Percentiles rank a stretch among this genome's conserved stretches.
Conservation (phyloP, 2,329 filamentous ascomycete species). For the Drechslerella stenobrocha region DNA sequence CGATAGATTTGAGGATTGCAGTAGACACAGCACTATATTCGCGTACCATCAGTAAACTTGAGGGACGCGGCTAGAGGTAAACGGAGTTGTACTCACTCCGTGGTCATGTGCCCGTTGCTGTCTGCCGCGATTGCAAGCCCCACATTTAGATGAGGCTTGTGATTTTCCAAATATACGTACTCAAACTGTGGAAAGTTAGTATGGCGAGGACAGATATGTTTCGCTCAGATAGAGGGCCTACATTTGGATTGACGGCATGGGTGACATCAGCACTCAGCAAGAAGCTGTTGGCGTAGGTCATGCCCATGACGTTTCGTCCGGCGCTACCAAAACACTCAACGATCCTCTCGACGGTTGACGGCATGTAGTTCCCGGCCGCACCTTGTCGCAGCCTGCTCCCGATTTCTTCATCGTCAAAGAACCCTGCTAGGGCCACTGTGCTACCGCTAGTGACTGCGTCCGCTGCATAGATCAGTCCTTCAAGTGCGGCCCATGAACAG, state of each 20-base stretch:
- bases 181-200: slow-evolving; percentile 62
- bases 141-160: slow-evolving; percentile 84
- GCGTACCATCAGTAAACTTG: slow-evolving; percentile 5
- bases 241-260: slow-evolving; percentile 89
- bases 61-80: slow-evolving; percentile 1
- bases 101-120: slow-evolving; percentile 94
- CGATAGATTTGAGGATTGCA: slow-evolving; percentile 75
- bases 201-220: background rate
- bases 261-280: slow-evolving; percentile 89
- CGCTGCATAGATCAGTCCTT: slow-evolving; percentile 73
- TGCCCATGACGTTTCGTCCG: slow-evolving; percentile 64
- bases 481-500: slow-evolving; percentile 87
- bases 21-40: slow-evolving; percentile 67
- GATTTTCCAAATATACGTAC: slow-evolving; percentile 76
- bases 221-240: slow-evolving; percentile 14
- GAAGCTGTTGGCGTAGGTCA: slow-evolving; percentile 90
- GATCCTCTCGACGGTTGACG: slow-evolving; percentile 76
- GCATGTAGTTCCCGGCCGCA: slow-evolving; percentile 84
- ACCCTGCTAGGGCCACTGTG: slow-evolving; percentile 85
- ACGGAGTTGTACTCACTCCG: slow-evolving; percentile 60
- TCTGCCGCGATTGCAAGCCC: slow-evolving; percentile 80
- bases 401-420: slow-evolving; percentile 97
- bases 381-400: slow-evolving; percentile 88
- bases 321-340: slow-evolving; percentile 61
- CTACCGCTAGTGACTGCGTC: slow-evolving; percentile 62